A percentile compares a stretch with the other conserved stretches of the same genome.
Evolutionary conservation across 169 alveolate species (phyloP).

Genomic region (Plasmodium knowlesi): DNA sequence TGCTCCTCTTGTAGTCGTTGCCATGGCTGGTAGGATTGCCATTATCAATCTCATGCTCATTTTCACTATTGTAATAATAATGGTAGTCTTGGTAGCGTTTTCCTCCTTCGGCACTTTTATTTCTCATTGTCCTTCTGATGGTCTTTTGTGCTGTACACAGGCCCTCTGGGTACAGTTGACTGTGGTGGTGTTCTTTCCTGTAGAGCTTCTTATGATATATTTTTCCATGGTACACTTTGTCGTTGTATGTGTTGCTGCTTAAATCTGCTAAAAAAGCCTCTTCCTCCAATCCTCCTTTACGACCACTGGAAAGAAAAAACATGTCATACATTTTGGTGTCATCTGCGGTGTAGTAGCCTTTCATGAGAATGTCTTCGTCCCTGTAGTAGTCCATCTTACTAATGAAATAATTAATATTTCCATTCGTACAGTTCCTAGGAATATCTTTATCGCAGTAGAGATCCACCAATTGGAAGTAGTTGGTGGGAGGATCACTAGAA

Average conservation of each 20-base stretch:
- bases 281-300: not conserved
- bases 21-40: not conserved
- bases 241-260: not conserved
- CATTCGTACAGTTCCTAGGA: not conserved
- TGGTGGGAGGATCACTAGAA: not conserved
- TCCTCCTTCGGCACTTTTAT: not conserved
- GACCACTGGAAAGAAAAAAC: constrained; percentile 10
- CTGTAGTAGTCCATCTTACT: constrained; percentile 39
- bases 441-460: constrained; percentile 20
- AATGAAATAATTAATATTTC: constrained; percentile 9
- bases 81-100: not conserved
- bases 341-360: constrained; percentile 60
- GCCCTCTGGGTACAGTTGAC: not conserved
- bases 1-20: not conserved
- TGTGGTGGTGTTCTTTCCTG: not conserved
- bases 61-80: not conserved
- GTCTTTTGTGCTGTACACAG: not conserved
- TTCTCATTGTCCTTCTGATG: not conserved
- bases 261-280: not conserved
- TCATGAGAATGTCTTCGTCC: constrained; percentile 44
- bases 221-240: not conserved
- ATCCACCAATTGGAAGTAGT: constrained; percentile 36
- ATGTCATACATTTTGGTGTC: constrained; percentile 45
- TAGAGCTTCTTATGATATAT: not conserved
- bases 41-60: not conserved